Evolutionary conservation across 1,139 yeast species (phyloP).

Genomic region (Wickerhamiella pararugosa): DNA sequence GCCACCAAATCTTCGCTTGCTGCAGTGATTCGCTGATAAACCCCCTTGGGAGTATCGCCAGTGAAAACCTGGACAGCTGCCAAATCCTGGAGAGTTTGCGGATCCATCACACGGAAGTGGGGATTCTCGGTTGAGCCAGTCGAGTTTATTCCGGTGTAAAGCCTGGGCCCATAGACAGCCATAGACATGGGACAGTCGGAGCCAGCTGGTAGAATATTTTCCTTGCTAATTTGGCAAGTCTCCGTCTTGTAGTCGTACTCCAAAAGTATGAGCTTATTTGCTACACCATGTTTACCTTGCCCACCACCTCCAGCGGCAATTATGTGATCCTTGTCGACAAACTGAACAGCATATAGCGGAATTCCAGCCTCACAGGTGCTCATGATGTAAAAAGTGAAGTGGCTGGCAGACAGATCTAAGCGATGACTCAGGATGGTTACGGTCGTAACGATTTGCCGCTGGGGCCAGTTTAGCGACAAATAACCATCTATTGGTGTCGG

Average conservation of each 20-base stretch:
- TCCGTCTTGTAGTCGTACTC: not conserved
- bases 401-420: no score
- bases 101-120: no score
- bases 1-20: conserved; percentile 4
- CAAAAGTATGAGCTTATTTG: conserved; percentile 45
- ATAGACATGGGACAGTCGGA: conserved; percentile 26
- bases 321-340: conserved; percentile 44
- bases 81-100: no score
- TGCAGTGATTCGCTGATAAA: conserved; percentile 6
- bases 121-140: no score
- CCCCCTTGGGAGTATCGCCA: not conserved
- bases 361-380: conserved; percentile 1
- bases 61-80: no score
- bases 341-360: conserved; percentile 70
- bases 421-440: no score
- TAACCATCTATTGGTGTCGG: no score
- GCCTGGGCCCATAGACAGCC: conserved; percentile 16
- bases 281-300: conserved; percentile 75
- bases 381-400: not conserved
- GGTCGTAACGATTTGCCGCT: no score
- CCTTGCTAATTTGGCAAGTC: conserved; percentile 3
- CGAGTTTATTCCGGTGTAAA: no score
- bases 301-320: conserved; percentile 92
- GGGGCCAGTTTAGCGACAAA: no score
- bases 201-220: conserved; percentile 11